These are phyloP conservation scores for Yamadazyma olivae DNA, from an alignment of 805 yeast genomes.

Conservation along the genomic window DNA sequence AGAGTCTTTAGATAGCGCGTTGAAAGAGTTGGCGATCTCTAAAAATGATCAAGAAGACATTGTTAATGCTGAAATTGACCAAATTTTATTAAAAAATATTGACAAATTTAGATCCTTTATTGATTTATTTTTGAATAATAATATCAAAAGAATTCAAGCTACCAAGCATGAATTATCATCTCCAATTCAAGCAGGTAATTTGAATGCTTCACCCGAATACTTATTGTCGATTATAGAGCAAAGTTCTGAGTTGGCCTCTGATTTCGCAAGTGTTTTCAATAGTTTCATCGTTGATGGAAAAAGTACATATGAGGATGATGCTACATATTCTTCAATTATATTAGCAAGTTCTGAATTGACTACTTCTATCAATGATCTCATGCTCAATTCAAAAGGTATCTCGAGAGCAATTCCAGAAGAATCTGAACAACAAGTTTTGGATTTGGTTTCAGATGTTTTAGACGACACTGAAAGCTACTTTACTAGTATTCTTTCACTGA, in stretches of 20 bases:
- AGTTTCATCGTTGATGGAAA: constrained; percentile 75
- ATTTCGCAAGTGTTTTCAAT: constrained; percentile 75
- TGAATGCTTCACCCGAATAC: constrained; percentile 69
- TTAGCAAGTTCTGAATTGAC: constrained; percentile 63
- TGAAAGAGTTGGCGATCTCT: constrained; percentile 53
- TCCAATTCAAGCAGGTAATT: constrained; percentile 80
- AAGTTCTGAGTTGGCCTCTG: constrained; percentile 68
- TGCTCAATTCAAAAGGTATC: constrained; percentile 70
- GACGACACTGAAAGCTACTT: constrained; percentile 61
- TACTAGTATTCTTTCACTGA: constrained; percentile 52
- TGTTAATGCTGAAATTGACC: constrained; percentile 57
- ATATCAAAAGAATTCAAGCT: constrained; percentile 72
- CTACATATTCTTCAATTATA: constrained; percentile 62
- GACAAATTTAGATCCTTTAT: constrained; percentile 50
- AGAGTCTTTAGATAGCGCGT: constrained; percentile 74
- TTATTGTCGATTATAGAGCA: constrained; percentile 67
- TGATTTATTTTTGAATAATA: constrained; percentile 69
- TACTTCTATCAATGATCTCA: constrained; percentile 56
- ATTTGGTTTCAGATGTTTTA: constrained; percentile 54
- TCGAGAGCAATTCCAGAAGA: constrained; percentile 50
- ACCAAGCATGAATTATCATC: constrained; percentile 66
- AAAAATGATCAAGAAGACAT: constrained; percentile 49
- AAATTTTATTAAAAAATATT: constrained; percentile 45
- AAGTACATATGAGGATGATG: constrained; percentile 35
- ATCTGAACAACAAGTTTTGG: constrained; percentile 50